Percentiles rank a stretch among this genome's conserved stretches.
Evolutionary conservation across 2,329 filamentous ascomycete species (phyloP).

Genomic region (Pseudocercospora eumusae): DNA sequence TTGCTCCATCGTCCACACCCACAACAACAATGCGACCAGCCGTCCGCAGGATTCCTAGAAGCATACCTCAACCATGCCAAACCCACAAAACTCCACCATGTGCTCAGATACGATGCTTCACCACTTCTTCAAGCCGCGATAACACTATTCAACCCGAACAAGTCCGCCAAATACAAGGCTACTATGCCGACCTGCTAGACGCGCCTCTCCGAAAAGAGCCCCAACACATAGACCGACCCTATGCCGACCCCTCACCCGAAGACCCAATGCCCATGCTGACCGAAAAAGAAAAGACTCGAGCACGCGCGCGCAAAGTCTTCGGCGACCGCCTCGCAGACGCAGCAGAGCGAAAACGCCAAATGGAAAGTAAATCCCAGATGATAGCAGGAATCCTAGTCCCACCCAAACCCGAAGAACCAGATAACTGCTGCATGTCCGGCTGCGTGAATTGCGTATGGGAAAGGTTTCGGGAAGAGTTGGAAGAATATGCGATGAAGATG

Average conservation of each 20-base stretch:
- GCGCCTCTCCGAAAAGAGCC: slow-evolving; percentile 23
- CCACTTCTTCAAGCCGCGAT: neutral
- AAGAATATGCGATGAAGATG: slow-evolving; percentile 74
- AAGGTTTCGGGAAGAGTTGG: slow-evolving; percentile 83
- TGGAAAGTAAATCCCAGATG: slow-evolving; percentile 60
- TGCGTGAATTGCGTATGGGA: slow-evolving; percentile 99
- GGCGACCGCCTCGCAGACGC: slow-evolving; percentile 76
- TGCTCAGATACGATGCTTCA: slow-evolving; percentile 6
- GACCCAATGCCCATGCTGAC: slow-evolving; percentile 46
- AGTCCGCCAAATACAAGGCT: slow-evolving; percentile 37
- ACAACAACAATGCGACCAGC: slow-evolving; percentile 25
- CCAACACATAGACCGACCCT: slow-evolving; percentile 26
- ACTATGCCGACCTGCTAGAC: slow-evolving; percentile 35
- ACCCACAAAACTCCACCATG: slow-evolving; percentile 6
- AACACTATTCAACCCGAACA: slow-evolving; percentile 30
- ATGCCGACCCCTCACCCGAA: slow-evolving; percentile 29
- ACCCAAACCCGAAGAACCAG: slow-evolving; percentile 81
- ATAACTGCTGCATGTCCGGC: slow-evolving; percentile 99
- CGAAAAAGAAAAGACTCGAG: slow-evolving; percentile 57
- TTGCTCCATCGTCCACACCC: neutral
- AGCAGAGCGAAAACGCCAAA: slow-evolving; percentile 64
- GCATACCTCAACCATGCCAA: neutral
- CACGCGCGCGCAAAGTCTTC: slow-evolving; percentile 71
- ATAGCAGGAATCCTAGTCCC: slow-evolving; percentile 82
- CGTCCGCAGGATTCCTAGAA: slow-evolving; percentile 12